Percentiles rank a stretch among this genome's conserved stretches.
Evolutionary conservation across 2,329 filamentous ascomycete genomes (phyloP).

Genomic region (Pseudogymnoascus sp.): DNA sequence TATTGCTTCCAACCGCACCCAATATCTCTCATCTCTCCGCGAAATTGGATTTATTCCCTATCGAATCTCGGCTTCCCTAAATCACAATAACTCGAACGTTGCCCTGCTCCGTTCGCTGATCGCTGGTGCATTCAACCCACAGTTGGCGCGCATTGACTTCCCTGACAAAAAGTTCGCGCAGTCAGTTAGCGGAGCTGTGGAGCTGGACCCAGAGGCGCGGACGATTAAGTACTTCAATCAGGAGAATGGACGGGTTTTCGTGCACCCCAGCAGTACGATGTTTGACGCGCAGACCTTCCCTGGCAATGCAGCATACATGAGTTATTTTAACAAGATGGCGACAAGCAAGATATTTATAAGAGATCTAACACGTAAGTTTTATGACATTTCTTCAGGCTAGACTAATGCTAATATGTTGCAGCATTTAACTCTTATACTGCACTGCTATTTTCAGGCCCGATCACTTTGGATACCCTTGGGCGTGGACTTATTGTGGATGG

Average conservation of each 20-base stretch:
- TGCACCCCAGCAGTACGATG: slow-evolving; percentile 81
- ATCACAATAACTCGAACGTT: slow-evolving; percentile 41
- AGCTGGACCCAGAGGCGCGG: slow-evolving; percentile 83
- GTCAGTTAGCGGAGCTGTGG: slow-evolving; percentile 80
- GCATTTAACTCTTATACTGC: slow-evolving; percentile 85
- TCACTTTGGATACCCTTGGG: slow-evolving; percentile 80
- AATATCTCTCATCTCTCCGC: slow-evolving; percentile 78
- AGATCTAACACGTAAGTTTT: slow-evolving; percentile 72
- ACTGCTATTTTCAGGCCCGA: slow-evolving; percentile 78
- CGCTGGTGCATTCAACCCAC: slow-evolving; percentile 55
- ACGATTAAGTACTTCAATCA: slow-evolving; percentile 91
- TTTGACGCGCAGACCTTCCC: slow-evolving; percentile 78
- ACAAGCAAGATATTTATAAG: slow-evolving; percentile 89
- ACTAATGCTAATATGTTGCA: slow-evolving; percentile 26
- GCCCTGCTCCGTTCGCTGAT: slow-evolving; percentile 31
- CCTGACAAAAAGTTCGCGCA: slow-evolving; percentile 93
- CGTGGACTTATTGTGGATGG: slow-evolving; percentile 84
- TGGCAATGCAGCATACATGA: slow-evolving; percentile 68
- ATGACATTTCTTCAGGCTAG: background rate
- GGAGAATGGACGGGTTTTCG: slow-evolving; percentile 80
- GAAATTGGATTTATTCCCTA: slow-evolving; percentile 71
- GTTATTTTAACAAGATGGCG: slow-evolving; percentile 86
- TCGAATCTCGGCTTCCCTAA: slow-evolving; percentile 34
- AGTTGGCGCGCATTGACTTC: slow-evolving; percentile 85
- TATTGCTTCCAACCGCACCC: slow-evolving; percentile 76